Evolutionary conservation across 768 basidiomycete species (phyloP), one percentile per base, ranked within the genome.

Genomic region (Rhodotorula taiwanensis): DNA sequence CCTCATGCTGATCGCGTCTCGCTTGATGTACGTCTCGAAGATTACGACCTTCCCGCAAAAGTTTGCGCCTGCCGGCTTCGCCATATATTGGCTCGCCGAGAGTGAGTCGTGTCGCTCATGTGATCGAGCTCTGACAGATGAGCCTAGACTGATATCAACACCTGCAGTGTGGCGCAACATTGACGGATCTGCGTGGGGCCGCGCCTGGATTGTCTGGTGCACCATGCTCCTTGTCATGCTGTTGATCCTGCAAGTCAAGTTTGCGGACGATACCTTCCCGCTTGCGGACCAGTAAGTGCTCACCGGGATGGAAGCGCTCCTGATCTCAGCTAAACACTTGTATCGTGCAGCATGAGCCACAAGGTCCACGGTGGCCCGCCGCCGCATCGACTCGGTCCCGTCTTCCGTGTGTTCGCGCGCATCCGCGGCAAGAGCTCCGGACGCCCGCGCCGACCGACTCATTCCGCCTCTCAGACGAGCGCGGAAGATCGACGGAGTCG

Each of bases 91-190:
- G 61, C 53, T 66, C 31, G 60, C 23, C 0, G 33, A 23, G n/a
- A 66, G 59, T 66, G 31, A 33, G 64, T 51, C n/a, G n/a, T n/a
- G n/a, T n/a, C n/a, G n/a, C 36, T 25, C 44, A 4, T 1, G 4
- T 9, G 1, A 1, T 1, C 33, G 10, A 21, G 28, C n/a, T 16
- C 28, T 14, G 2, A 25, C 49, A 50, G 48, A 48, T 34, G 6
- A 6, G 14, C n/a, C 8, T n/a, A n/a, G n/a, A n/a, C n/a, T n/a
- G n/a, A n/a, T n/a, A n/a, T n/a, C n/a, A n/a, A n/a, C 2, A 10
- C 0, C 13, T 15, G 10, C 42, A 58, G 60, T 67, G 66, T 67
- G 66, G 66, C 39, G n/a, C 42, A 54, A 60, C 5, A 45, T 67
- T 27, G 55, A 56, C 36, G 23, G 28, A 16, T 10, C 25, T 2